A percentile compares a stretch with the other conserved stretches of the same genome.
These are phyloP conservation scores for Suhomyces emberorum DNA, from an alignment of 805 yeast genomes.

Conservation along the genomic window DNA sequence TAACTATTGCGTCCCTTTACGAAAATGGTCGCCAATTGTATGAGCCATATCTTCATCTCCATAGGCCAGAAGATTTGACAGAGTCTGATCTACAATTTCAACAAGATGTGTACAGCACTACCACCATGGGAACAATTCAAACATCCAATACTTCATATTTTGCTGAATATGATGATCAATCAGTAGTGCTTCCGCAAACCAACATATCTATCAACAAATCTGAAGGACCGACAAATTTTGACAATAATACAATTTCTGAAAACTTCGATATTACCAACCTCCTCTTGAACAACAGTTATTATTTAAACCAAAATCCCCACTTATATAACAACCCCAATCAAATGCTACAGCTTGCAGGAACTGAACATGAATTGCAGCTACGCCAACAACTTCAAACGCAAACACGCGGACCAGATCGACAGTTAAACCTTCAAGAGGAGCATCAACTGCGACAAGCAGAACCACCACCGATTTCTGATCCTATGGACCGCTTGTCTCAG, in stretches of 20 bases:
- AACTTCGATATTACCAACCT: conserved; percentile 25
- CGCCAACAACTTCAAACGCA: not conserved
- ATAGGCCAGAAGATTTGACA: conserved; percentile 25
- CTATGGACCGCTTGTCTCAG: not conserved
- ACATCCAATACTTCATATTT: too few species aligned
- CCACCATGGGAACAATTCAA: not conserved
- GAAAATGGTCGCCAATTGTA: conserved; percentile 31
- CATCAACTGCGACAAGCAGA: conserved; percentile 1
- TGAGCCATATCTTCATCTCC: conserved; percentile 30
- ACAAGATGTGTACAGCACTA: conserved; percentile 14
- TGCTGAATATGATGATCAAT: too few species aligned
- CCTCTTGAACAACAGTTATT: conserved; percentile 19
- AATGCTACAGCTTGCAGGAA: not conserved
- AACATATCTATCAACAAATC: too few species aligned
- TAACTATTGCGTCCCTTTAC: conserved; percentile 41
- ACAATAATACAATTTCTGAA: conserved; percentile 16
- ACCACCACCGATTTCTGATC: not conserved
- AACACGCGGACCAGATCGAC: not conserved
- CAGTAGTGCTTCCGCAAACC: not conserved
- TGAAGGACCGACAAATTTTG: conserved; percentile 4
- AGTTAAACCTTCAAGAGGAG: not conserved
- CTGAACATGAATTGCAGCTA: not conserved
- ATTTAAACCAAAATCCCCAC: conserved; percentile 2
- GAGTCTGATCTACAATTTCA: conserved; percentile 32
- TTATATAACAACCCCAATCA: not conserved